Evolutionary conservation across 345 rosid species (phyloP).

Genomic region (Brassica carinata): DNA sequence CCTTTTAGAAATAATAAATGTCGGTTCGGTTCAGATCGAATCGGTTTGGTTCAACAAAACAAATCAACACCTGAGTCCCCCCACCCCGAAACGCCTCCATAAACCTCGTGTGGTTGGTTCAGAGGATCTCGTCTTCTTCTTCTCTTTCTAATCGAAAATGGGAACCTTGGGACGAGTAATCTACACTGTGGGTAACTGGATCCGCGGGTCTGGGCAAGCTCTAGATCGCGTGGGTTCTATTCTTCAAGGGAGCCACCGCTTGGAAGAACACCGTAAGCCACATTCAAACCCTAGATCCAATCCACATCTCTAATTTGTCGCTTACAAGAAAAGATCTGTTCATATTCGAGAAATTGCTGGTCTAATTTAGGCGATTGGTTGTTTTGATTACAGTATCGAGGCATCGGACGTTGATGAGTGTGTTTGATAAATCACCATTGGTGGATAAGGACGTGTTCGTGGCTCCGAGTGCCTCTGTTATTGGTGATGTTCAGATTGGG

Average conservation of each 20-base stretch:
- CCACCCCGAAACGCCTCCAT: conserved; percentile 25
- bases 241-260: conserved; percentile 71
- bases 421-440: conserved; percentile 81
- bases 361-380: background rate
- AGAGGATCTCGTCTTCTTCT: background rate
- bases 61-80: background rate
- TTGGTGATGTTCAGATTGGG: conserved; percentile 89
- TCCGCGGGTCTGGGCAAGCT: conserved; percentile 92
- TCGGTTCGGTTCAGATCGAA: background rate
- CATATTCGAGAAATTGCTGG: background rate
- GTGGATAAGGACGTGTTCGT: conserved; percentile 89
- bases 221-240: conserved; percentile 91
- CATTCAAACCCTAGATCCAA: conserved; percentile 36
- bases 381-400: conserved; percentile 59
- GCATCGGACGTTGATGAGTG: conserved; percentile 93
- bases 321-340: background rate
- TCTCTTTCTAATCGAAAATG: conserved; percentile 47
- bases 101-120: conserved; percentile 15
- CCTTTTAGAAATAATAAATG: background rate
- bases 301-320: background rate
- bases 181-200: conserved; percentile 91
- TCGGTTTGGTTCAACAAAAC: background rate
- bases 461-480: conserved; percentile 93
- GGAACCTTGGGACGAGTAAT: conserved; percentile 89
- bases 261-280: conserved; percentile 73